Evolutionary conservation across 2,329 filamentous ascomycete species (phyloP).

Genomic region (Calonectria pteridis): DNA sequence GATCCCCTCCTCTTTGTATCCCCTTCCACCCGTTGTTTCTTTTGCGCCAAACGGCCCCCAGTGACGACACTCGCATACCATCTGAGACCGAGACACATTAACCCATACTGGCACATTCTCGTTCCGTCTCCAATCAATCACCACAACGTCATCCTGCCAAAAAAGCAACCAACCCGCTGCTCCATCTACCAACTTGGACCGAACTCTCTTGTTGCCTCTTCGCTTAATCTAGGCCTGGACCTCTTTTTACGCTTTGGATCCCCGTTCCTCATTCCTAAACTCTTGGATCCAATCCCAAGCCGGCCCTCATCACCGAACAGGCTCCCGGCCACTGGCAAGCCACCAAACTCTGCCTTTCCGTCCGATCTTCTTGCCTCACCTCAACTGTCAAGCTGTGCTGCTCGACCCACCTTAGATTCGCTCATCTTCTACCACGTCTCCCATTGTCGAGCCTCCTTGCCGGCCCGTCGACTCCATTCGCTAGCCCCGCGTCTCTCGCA

Average conservation of each 20-base stretch:
- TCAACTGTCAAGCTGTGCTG: slow-evolving; percentile 35
- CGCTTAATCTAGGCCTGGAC: slow-evolving; percentile 36
- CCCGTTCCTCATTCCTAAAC: slow-evolving; percentile 41
- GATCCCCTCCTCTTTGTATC: slow-evolving; percentile 18
- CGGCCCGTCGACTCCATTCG: slow-evolving; percentile 35
- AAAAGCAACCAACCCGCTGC: slow-evolving; percentile 21
- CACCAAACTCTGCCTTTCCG: slow-evolving; percentile 37
- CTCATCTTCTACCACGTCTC: slow-evolving; percentile 17
- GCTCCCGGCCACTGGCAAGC: slow-evolving; percentile 38
- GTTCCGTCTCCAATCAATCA: slow-evolving; percentile 18
- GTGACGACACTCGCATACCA: slow-evolving; percentile 23
- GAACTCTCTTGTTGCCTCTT: slow-evolving; percentile 36
- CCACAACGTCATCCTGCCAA: slow-evolving; percentile 19
- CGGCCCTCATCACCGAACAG: slow-evolving; percentile 34
- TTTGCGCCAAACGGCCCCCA: slow-evolving; percentile 9
- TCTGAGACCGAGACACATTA: slow-evolving; percentile 12
- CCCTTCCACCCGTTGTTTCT: slow-evolving; percentile 9
- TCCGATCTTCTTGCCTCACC: slow-evolving; percentile 26
- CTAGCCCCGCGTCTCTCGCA: slow-evolving; percentile 36
- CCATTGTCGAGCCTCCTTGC: slow-evolving; percentile 5
- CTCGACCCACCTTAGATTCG: slow-evolving; percentile 36
- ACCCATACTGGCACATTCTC: slow-evolving; percentile 2
- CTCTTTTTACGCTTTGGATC: slow-evolving; percentile 42
- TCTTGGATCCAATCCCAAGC: slow-evolving; percentile 32
- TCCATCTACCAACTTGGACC: slow-evolving; percentile 15